Evolutionary conservation across 306 rosid species (phyloP).

Genomic region (Rosa persica): DNA sequence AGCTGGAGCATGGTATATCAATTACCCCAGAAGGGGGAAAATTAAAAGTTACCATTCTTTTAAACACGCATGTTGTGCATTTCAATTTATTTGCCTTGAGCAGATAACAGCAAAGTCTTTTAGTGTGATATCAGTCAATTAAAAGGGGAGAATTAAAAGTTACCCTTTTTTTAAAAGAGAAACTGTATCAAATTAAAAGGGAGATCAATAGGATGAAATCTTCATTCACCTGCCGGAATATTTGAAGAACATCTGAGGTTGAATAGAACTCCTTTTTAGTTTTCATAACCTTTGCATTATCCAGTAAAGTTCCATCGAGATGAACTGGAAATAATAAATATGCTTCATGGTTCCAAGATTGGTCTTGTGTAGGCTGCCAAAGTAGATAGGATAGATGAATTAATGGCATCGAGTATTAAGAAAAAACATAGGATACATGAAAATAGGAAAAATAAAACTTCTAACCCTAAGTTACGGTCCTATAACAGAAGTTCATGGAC

Average conservation of each 20-base stretch:
- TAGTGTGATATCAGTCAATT: conserved; percentile 5
- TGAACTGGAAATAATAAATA: conserved; percentile 96
- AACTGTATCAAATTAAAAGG: conserved; percentile 1
- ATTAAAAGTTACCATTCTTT: background rate
- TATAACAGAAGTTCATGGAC: background rate
- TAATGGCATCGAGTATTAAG: background rate
- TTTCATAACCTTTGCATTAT: conserved; percentile 80
- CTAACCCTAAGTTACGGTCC: background rate
- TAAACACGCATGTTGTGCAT: background rate
- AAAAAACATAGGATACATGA: background rate
- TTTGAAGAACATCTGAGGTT: conserved; percentile 83
- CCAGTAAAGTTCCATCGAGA: conserved; percentile 94
- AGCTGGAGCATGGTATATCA: background rate
- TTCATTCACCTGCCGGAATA: conserved; percentile 78
- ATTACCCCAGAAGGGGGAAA: background rate
- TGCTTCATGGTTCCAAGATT: conserved; percentile 93
- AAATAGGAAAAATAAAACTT: background rate
- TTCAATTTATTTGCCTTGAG: background rate
- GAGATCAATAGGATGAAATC: conserved; percentile 3
- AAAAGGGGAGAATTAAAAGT: background rate
- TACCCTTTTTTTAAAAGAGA: background rate
- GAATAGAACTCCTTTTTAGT: conserved; percentile 80
- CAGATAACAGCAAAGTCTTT: conserved; percentile 15
- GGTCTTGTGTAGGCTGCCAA: conserved; percentile 75
- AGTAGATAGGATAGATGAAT: conserved; percentile 18